Conservation (phyloP, 192 early-diverging fungal species). For the Backusella westeae region DNA sequence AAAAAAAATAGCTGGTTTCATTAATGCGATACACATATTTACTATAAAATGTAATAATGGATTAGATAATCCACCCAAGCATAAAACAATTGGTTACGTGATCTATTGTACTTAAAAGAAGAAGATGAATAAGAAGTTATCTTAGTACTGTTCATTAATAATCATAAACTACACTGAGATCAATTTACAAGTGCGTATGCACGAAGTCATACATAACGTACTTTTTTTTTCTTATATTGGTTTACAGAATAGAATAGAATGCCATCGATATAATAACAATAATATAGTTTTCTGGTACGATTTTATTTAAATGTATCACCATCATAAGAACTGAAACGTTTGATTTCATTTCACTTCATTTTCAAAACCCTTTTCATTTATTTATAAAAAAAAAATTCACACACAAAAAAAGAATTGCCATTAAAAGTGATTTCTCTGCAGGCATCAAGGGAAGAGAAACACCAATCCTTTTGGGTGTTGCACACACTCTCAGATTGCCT, state of each 20-base stretch:
- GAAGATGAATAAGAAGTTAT: not conserved
- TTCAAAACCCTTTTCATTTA: not conserved
- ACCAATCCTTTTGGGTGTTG: not conserved
- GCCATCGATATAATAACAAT: not conserved
- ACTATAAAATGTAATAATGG: not conserved
- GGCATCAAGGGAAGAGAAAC: not conserved
- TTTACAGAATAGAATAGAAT: not conserved
- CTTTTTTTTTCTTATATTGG: not conserved
- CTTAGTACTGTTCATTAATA: not conserved
- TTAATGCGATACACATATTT: not conserved
- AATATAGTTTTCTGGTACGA: not conserved
- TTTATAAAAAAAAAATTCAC: not conserved
- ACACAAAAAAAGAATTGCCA: not conserved
- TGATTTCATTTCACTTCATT: not conserved
- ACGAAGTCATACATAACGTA: not conserved
- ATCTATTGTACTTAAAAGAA: not conserved
- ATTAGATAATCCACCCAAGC: not conserved
- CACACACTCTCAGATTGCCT: not conserved
- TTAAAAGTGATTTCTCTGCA: not conserved
- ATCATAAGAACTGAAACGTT: not conserved
- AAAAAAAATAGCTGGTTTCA: slow-evolving; percentile 4
- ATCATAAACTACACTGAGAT: not conserved
- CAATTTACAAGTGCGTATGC: not conserved
- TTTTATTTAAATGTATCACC: not conserved
- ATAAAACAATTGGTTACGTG: not conserved